phyloP scores from a whole-genome alignment of 2,329 filamentous ascomycete genomes.

The Scedosporium apiospermum region DNA sequence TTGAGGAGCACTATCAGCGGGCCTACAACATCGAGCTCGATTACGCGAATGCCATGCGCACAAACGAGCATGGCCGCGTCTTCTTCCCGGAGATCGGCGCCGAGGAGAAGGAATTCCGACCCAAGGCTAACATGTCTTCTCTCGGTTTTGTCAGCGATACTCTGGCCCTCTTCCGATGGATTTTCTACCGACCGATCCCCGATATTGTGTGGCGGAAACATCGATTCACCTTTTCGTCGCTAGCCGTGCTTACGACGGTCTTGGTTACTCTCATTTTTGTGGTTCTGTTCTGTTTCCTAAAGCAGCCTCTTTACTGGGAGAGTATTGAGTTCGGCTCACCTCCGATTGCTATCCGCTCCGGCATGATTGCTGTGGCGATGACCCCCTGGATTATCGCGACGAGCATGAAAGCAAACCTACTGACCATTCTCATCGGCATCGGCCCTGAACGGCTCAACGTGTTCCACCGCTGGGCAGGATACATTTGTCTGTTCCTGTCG shows the following conservation, averaged over 20 bases:
- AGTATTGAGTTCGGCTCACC: conserved; percentile 83
- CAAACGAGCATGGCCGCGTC: conserved; percentile 49
- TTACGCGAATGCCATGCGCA: conserved; percentile 33
- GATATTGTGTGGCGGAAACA: conserved; percentile 59
- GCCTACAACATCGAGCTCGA: conserved; percentile 42
- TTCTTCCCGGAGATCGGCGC: conserved; percentile 61
- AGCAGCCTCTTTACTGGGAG: conserved; percentile 80
- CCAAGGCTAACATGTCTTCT: conserved; percentile 66
- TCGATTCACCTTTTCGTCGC: conserved; percentile 70
- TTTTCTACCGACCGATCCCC: conserved; percentile 82
- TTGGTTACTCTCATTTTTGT: conserved; percentile 62
- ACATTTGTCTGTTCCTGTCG: conserved; percentile 73
- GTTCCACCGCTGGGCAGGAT: conserved; percentile 84
- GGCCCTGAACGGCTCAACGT: conserved; percentile 89
- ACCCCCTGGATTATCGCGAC: conserved; percentile 88
- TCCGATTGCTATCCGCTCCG: conserved; percentile 74
- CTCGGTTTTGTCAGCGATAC: conserved; percentile 66
- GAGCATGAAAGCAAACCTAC: conserved; percentile 82
- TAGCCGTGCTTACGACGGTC: conserved; percentile 61
- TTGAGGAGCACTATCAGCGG: conserved; percentile 53
- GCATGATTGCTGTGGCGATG: conserved; percentile 87
- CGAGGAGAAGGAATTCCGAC: conserved; percentile 42
- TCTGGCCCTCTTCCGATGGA: conserved; percentile 74
- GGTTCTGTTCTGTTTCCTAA: conserved; percentile 73
- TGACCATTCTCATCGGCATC: conserved; percentile 78